These are phyloP conservation scores for Neodidymelliopsis sp. DNA, from an alignment of 2,329 filamentous ascomycete species.

Conservation along the genomic window DNA sequence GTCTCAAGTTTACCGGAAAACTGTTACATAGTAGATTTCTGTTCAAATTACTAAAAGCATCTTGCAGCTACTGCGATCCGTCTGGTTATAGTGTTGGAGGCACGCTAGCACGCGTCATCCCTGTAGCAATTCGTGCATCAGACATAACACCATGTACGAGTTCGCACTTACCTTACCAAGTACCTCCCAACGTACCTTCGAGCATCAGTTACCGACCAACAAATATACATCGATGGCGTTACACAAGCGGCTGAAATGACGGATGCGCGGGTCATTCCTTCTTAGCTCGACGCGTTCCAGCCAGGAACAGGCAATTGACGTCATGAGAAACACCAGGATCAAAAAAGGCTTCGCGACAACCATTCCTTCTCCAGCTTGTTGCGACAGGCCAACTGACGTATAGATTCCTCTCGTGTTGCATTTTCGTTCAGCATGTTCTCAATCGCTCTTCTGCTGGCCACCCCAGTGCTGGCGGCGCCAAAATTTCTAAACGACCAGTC, in stretches of 20 bases:
- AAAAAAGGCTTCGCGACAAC: conserved; percentile 7
- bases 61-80: no score
- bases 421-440: conserved; percentile 15
- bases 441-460: conserved; percentile 27
- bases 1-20: no score
- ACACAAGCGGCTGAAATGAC: not conserved
- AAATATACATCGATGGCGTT: no score
- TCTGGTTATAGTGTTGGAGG: no score
- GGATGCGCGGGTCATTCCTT: conserved; percentile 2
- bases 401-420: not conserved
- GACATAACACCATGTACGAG: no score
- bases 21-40: no score
- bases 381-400: conserved; percentile 7
- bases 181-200: no score
- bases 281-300: conserved; percentile 11
- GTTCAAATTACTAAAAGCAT: no score
- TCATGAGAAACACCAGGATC: not conserved
- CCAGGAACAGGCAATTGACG: conserved; percentile 15
- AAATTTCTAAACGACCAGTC: conserved; percentile 18
- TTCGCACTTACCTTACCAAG: no score
- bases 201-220: no score
- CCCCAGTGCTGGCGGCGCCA: conserved; percentile 31
- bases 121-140: no score
- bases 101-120: no score
- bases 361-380: conserved; percentile 4